Evolutionary conservation across 352 stramenopile genomes (phyloP).

Genomic region (Thalassiosira ordinaria): DNA sequence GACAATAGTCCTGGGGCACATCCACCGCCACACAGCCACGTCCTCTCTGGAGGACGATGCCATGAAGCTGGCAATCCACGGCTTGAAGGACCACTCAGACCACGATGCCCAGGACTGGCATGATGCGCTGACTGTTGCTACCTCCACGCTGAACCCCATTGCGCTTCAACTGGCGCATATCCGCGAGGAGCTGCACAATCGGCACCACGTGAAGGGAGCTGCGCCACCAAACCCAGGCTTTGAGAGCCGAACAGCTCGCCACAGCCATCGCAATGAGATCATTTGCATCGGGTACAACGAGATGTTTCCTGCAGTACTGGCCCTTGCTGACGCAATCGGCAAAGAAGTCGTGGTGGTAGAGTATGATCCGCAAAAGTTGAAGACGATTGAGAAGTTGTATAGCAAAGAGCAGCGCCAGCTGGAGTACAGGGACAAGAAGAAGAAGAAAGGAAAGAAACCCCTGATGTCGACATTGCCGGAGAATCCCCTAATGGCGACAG

Average conservation of each 20-base stretch:
- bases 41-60: conserved; percentile 2
- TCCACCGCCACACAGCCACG: conserved; percentile 12
- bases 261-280: conserved; percentile 22
- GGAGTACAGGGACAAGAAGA: conserved; percentile 2
- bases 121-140: conserved; percentile 13
- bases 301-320: conserved; percentile 13
- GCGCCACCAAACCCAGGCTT: neutral
- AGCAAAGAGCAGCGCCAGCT: neutral
- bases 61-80: conserved; percentile 20
- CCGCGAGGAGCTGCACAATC: conserved; percentile 15
- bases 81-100: conserved; percentile 15
- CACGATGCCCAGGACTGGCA: conserved; percentile 17
- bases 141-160: conserved; percentile 13
- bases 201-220: neutral
- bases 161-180: conserved; percentile 11
- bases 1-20: conserved; percentile 17
- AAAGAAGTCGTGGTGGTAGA: conserved; percentile 19
- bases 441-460: too few species aligned
- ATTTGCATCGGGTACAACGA: conserved; percentile 26
- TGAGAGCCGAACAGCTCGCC: neutral
- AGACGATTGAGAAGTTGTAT: conserved; percentile 4
- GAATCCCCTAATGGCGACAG: too few species aligned
- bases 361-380: conserved; percentile 16
- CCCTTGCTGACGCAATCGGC: conserved; percentile 3
- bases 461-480: too few species aligned